A percentile compares a stretch with the other conserved stretches of the same genome.
Evolutionary conservation across 345 rosid species (phyloP).

Genomic region (Arabidopsis arenosa): DNA sequence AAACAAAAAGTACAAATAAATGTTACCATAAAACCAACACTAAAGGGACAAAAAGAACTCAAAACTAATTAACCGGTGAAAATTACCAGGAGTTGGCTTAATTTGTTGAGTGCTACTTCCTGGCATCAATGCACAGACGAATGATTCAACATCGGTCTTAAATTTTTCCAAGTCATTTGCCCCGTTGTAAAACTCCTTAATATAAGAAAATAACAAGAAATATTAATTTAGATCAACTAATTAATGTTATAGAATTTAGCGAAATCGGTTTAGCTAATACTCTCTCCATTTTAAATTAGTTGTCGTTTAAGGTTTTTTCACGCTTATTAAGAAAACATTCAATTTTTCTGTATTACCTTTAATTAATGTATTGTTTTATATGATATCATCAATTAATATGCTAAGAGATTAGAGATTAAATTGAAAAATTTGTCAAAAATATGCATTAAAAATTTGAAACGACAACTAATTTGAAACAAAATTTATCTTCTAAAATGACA

Average conservation of each 20-base stretch:
- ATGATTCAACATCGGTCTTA: conserved; percentile 64
- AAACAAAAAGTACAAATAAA: conserved; percentile 10
- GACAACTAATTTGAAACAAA: no score
- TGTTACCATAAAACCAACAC: conserved; percentile 13
- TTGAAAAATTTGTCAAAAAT: no score
- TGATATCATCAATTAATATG: no score
- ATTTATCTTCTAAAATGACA: no score
- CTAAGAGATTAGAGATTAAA: no score
- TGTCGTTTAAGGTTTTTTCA: no score
- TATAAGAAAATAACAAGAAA: not conserved
- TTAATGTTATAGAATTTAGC: not conserved
- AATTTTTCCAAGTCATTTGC: conserved; percentile 58
- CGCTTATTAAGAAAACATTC: no score
- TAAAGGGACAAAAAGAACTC: not conserved
- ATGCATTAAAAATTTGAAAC: no score
- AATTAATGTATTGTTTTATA: no score
- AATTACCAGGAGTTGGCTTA: conserved; percentile 71
- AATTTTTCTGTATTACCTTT: no score
- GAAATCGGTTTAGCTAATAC: not conserved
- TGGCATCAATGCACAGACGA: conserved; percentile 79
- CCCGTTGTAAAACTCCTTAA: conserved; percentile 69
- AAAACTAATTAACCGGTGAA: conserved; percentile 3
- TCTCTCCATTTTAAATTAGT: no score
- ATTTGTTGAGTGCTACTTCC: conserved; percentile 76
- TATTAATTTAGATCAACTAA: not conserved